Evolutionary conservation across 2,329 filamentous ascomycete species (phyloP), one percentile per base, ranked within the genome.

Genomic region (Cryphonectria parasitica): DNA sequence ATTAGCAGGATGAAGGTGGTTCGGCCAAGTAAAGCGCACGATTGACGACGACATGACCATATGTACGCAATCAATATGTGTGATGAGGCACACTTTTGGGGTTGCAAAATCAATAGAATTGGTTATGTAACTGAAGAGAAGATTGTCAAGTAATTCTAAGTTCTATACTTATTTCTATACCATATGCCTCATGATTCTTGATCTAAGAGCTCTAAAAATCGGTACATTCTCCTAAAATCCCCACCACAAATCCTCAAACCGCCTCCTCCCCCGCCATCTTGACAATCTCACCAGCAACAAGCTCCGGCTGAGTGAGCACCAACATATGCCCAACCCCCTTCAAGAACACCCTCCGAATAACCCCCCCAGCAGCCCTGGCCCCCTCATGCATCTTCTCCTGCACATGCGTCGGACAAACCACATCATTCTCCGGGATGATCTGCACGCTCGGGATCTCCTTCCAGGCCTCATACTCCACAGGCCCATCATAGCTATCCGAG

Each of bases 381-480:
- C 68, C 56, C 62, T 71, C 68, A 11, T 69, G 60, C 72, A 74
- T 74, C 49, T 64, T 31, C 64, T 73, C 66, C 61, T 71, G 71
- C 28, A 67, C 13, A 34, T 43, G 31, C 28, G 69, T 65, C 15
- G 73, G 71, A 2, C 73, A 62, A 13, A 74, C 68, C 3, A 74
- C 49, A 52, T 74, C 73, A 22, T 69, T 41, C 25, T 52, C 69
- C 0, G 73, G 73, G 25, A 74, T 72, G 0, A 74, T 49, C 66
- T 67, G 34, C 11, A 69, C 61, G 8, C 63, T 71, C 10, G 70
- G 60, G 1, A 74, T 72, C 4, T 74, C 61, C 67, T 61, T 71
- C 73, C 73, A 74, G 43, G 73, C 62, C 69, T 73, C 73, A 17
- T 74, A 74, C 5, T 61, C 61, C 7, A 73, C 69, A 62, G 58